Percentiles rank a stretch among this genome's conserved stretches.
phyloP scores from a whole-genome alignment of 768 basidiomycete genomes.

The Neoboletus magnificus region DNA sequence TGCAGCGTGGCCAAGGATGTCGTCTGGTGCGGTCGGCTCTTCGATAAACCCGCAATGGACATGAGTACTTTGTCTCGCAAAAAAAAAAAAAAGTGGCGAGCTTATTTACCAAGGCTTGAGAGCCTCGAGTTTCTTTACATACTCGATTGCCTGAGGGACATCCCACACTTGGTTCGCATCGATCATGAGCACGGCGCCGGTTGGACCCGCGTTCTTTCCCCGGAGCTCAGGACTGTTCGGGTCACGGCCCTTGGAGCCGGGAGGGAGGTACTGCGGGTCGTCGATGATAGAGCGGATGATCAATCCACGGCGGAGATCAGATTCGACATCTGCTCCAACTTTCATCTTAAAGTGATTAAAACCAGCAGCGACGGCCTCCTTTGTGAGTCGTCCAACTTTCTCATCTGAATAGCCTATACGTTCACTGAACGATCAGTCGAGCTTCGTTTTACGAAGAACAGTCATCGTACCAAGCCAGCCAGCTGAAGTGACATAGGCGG shows the following conservation, averaged over 20 bases:
- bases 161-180: conserved; percentile 98
- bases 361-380: conserved; percentile 78
- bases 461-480: conserved; percentile 73
- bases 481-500: conserved; percentile 90
- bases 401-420: conserved; percentile 81
- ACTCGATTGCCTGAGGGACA: conserved; percentile 88
- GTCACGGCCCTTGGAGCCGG: conserved; percentile 53
- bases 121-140: conserved; percentile 72
- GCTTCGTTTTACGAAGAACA: neutral
- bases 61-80: neutral
- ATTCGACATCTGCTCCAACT: conserved; percentile 79
- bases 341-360: conserved; percentile 99
- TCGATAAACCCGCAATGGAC: conserved; percentile 77
- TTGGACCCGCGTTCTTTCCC: conserved; percentile 93
- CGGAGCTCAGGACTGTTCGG: conserved; percentile 58
- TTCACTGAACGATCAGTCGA: conserved; percentile 6
- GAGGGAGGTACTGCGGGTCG: conserved; percentile 78
- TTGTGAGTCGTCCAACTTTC: conserved; percentile 82
- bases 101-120: conserved; percentile 78
- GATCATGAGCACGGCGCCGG: conserved; percentile 93
- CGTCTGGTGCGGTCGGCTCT: conserved; percentile 95
- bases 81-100: neutral
- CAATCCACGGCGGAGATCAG: conserved; percentile 82
- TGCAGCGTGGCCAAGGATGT: conserved; percentile 84
- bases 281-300: conserved; percentile 96